These are phyloP conservation scores for Sphaerostilbella broomeana DNA, from an alignment of 2,329 filamentous ascomycete genomes.

Conservation along the genomic window DNA sequence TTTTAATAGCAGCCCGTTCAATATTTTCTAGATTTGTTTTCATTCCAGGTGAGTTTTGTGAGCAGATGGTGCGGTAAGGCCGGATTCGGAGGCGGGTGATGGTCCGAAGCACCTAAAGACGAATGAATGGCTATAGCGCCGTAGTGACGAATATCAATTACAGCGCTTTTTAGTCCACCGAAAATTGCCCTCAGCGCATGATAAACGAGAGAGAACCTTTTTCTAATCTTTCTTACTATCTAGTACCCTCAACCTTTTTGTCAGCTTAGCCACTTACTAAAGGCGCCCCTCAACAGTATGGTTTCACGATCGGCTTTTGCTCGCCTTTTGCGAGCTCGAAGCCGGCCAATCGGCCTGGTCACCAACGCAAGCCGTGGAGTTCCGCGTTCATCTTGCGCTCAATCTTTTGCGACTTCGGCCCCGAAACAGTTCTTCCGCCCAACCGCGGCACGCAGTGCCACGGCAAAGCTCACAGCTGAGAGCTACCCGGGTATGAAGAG, in stretches of 20 bases:
- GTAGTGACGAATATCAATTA: not conserved
- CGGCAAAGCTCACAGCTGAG: slow-evolving; percentile 70
- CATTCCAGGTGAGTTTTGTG: not conserved
- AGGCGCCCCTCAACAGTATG: no score
- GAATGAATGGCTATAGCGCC: not conserved
- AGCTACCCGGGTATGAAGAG: slow-evolving; percentile 79
- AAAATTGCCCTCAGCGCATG: not conserved
- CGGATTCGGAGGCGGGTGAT: slow-evolving; percentile 9
- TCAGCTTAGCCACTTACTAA: no score
- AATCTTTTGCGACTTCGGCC: slow-evolving; percentile 26
- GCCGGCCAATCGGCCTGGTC: slow-evolving; percentile 7
- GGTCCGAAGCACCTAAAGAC: not conserved
- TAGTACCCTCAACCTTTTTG: no score
- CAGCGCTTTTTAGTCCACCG: not conserved
- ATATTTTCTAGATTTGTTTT: not conserved
- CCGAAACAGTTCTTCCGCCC: slow-evolving; percentile 22
- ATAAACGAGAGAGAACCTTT: no score
- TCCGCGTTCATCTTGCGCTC: slow-evolving; percentile 3
- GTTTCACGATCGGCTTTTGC: slow-evolving; percentile 15
- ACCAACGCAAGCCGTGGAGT: slow-evolving; percentile 1
- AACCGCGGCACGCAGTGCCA: slow-evolving; percentile 15
- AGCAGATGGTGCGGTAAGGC: not conserved
- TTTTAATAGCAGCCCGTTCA: not conserved
- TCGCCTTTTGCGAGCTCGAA: slow-evolving; percentile 15
- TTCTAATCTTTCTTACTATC: no score